Evolutionary conservation across 495 filamentous ascomycete genomes (phyloP), one percentile per base, ranked within the genome.

Genomic region (Aspergillus wentii): DNA sequence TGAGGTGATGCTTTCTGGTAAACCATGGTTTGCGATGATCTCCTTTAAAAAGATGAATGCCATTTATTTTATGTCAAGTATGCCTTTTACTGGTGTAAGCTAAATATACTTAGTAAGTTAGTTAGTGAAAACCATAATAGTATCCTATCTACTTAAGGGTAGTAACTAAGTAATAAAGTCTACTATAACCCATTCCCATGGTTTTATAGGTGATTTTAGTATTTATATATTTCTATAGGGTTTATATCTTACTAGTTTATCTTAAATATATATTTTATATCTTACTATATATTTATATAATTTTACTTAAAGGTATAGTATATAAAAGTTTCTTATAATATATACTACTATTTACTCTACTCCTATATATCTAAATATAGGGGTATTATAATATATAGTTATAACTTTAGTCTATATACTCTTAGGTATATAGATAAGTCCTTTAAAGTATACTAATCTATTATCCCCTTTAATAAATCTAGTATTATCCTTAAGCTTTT

Each of bases 131-230:
- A 41, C 27, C 3, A 36, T 41, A 27, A 44, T 48, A 5, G 35
- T 36, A 34, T 47, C 14, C 7, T 41, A 22, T 38, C 6, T 26
- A 4, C 35, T 30, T 31, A 15, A 42, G 5, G 25, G 8, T 14
- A 26, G 41, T 30, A 39, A 16, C 21, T 47, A 39, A 1, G 41
- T 40, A 13, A 54, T 49, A 23, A 59, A 54, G 18, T 59, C 35
- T 9, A 54, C 43, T 1, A 37, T 54, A 13, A 57, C 49, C n/a
- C 13, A 41, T 20, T 42, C 17, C 41, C 29, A 57, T n/a, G 23
- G 36, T 2, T 27, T 0, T 16, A 15, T 41, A 11, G 41, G 39
- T 33, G 28, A 3, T 27, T 37, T 28, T 5, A 35, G 15, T 0
- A 43, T 30, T 21, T 51, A 27, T 14, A 57, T 36, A 11, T 55